Evolutionary conservation across 148 eudicot species (phyloP), one percentile per base, ranked within the genome.

Genomic region (Camellia lanceoleosa): DNA sequence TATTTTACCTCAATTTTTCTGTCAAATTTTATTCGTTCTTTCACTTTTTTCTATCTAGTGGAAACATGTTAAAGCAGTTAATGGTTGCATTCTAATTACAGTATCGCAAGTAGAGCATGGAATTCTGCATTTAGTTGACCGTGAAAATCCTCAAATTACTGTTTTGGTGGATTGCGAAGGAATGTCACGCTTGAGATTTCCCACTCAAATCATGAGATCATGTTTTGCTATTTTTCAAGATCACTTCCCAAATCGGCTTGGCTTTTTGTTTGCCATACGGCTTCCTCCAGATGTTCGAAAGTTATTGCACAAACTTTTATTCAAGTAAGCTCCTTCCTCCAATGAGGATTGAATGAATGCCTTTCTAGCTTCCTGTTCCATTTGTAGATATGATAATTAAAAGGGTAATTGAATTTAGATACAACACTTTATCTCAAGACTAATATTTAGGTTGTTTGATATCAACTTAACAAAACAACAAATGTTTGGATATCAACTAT

Each of bases 21-120:
- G 38, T 30, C 38, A 30, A 0, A 30, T 30, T 30, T 30, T 30
- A 30, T 30, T 30, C 38, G 38, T 30, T 30, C 38, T 30, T 30
- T 30, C 38, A 30, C 38, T 30, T 30, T 30, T 30, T 30, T 30
- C 38, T 30, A 30, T 30, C 38, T 30, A 30, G 38, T 30, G 38
- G 38, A 30, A 30, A 30, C 38, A 30, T 30, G 38, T 30, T 30
- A 30, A 30, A 30, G 38, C 38, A 30, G 38, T 72, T 46, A 11
- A 73, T 79, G 71, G 70, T 86, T 80, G 75, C 38, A 30, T 30
- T 30, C 38, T 11, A 62, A 62, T 56, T 87, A 89, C 88, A 95
- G 99, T 96, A 81, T 96, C 99, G 70, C 99, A 96, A 84, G 88
- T 96, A 76, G 99, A 96, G 84, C 84, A 88, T 74, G 99, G 97